These are phyloP conservation scores for Tetrahymena elliotti DNA, from an alignment of 73 alveolate genomes.

Conservation along the genomic window DNA sequence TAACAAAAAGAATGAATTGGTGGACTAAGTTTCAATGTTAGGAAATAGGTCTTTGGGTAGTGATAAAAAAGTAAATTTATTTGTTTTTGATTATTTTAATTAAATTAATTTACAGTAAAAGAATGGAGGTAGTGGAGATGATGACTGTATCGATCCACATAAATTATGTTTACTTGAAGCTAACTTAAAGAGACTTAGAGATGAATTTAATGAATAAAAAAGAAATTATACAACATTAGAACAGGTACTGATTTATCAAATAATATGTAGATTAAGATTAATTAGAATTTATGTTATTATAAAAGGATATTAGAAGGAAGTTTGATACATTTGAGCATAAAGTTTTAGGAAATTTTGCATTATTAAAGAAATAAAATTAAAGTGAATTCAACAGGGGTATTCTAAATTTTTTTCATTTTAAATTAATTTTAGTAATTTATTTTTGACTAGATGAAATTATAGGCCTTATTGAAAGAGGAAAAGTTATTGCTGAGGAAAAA, in stretches of 20 bases:
- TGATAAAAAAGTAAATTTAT: not conserved
- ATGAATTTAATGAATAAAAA: not conserved
- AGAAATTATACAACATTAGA: not conserved
- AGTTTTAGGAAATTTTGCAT: not conserved
- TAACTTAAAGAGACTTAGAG: not conserved
- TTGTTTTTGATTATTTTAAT: not conserved
- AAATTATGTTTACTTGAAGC: not conserved
- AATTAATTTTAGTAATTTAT: not conserved
- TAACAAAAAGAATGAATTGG: not conserved
- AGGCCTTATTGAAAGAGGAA: not conserved
- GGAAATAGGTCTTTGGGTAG: not conserved
- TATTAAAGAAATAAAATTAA: not conserved
- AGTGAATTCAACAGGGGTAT: not conserved
- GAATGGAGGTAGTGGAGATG: not conserved
- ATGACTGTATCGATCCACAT: not conserved
- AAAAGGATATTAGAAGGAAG: not conserved
- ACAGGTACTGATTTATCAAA: not conserved
- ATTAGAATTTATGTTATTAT: not conserved
- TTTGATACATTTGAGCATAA: not conserved
- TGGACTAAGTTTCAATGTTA: not conserved
- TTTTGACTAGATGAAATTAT: not conserved
- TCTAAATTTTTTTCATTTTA: not conserved
- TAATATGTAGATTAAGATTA: not conserved
- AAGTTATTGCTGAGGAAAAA: not conserved
- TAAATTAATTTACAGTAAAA: not conserved